Base-by-base conservation (phyloP, 805 yeast species). In the Candida khao-thaluensis region DNA sequence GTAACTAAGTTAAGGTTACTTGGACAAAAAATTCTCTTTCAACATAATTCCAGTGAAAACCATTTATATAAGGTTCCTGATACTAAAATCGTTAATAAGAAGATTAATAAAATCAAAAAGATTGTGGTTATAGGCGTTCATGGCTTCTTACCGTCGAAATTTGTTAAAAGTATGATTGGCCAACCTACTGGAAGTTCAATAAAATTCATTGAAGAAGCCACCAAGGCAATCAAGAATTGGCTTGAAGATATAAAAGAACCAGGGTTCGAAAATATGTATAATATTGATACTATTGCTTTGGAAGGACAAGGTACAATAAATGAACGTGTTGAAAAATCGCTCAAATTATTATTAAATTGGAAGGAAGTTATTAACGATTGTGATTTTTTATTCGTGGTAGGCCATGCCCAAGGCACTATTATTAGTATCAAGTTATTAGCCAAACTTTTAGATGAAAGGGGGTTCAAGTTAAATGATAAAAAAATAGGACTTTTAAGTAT, bases 251-350 rank as follows among this genome's bases (percentile, higher is more conserved):
- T 21, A 7, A 17, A 35, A 10, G 47, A 40, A 17, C 39, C 40
- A 10, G 40, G 42, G 12, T 41, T 30, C 28, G 51, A 44, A 37
- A 45, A 30, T 24, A 45, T 35, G 48, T 47, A 30, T 41, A 45
- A 58, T 10, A 58, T 68, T 8, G 58, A 60, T 28, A 57, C 69
- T 0, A 65, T 69, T 24, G 64, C 71, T 5, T 50, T 69, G 7
- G 74, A 69, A 35, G 72, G 74, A 1, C 60, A 59, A 36, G 73
- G 73, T 4, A 54, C 51, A 18, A 54, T 64, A 12, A 45, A 48
- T 6, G 59, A 59, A 9, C 42, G 72, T 29, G 62, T 55, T 4
- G 50, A 52, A 7, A 46, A 52, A 27, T 50, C 61, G 25, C 35
- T 51, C 11, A 40, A 47, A 30, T 41, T 69, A 7, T 46, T 69